Evolutionary conservation across 441 rosid genomes (phyloP), one percentile per base, ranked within the genome.

Genomic region (Gossypium davidsonii): DNA sequence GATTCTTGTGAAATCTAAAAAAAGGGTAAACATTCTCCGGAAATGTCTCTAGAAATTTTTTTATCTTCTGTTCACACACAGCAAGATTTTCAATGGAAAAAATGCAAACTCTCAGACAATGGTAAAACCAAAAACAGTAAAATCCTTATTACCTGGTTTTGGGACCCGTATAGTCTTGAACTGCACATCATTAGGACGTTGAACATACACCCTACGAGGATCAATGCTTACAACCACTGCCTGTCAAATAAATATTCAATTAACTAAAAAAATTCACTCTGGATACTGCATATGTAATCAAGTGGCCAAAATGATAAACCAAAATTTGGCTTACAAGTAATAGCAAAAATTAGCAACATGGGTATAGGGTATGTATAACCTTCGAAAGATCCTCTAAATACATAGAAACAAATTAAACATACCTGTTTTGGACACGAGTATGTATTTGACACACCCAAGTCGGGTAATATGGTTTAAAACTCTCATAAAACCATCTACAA

Each of bases 211-310:
- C 83, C 97, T 83, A 70, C 92, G 97, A 79, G 97, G 98, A 84
- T 93, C 99, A 74, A 95, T 91, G 78, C 99, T 95, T 56, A 95
- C 91, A 75, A 95, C 99, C 71, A 93, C 99, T 26, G 99, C 99
- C 99, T 93, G 88, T 71, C 76, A 80, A 52, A 56, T 1, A 73
- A 83, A 73, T 44, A 74, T 37, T 25, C 56, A 64, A 28, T 15
- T 3, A 31, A 51, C 51, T 76, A 73, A 69, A 12, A 15, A 52
- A 51, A 52, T 37, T 63, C 55, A 73, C 39, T 37, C 63, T 21
- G 2, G 62, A 69, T 34, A 53, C 6, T 69, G 51, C 18, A 69
- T 5, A 34, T 53, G 39, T 31, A 55, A 69, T 11, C 20, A 34
- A 49, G 20, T 5, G 53, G 14, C 26, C 66, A 42, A 26, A 42